phyloP scores from a whole-genome alignment of 2,329 filamentous ascomycete species.

The Atkinsonella hypoxylon region DNA sequence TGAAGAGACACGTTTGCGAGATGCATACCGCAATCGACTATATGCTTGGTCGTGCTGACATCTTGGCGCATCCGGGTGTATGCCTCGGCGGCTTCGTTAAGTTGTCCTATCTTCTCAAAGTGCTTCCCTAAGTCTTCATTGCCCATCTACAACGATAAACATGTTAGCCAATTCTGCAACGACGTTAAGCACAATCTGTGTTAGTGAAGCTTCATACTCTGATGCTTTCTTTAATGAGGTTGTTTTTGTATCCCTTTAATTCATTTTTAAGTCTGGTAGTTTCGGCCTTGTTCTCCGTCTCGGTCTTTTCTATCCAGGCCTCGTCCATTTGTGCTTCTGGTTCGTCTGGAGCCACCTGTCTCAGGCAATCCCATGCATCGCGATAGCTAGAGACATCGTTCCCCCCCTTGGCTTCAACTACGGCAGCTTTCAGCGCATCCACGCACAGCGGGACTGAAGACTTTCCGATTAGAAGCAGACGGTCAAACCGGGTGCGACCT shows the following conservation, averaged over 20 bases:
- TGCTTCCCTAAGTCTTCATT: constrained; percentile 86
- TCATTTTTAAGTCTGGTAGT: constrained; percentile 69
- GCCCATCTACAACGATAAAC: constrained; percentile 55
- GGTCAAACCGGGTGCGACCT: constrained; percentile 73
- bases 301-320: constrained; percentile 61
- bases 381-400: constrained; percentile 63
- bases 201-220: constrained; percentile 38
- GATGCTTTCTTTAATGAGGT: constrained; percentile 94
- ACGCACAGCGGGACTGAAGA: constrained; percentile 63
- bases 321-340: constrained; percentile 55
- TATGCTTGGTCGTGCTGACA: constrained; percentile 71
- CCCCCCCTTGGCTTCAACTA: constrained; percentile 63
- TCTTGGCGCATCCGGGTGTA: constrained; percentile 85
- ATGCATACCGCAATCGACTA: constrained; percentile 70
- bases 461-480: constrained; percentile 70
- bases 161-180: background rate
- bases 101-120: constrained; percentile 66
- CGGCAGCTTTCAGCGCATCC: constrained; percentile 70
- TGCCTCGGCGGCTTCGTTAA: constrained; percentile 59
- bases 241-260: constrained; percentile 89
- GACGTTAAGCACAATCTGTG: background rate
- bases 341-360: constrained; percentile 51
- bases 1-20: constrained; percentile 66
- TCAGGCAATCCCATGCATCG: constrained; percentile 54
- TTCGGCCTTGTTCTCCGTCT: constrained; percentile 55